Conservation (phyloP, 2,329 filamentous ascomycete genomes). For the Lecanicillium sp. region DNA sequence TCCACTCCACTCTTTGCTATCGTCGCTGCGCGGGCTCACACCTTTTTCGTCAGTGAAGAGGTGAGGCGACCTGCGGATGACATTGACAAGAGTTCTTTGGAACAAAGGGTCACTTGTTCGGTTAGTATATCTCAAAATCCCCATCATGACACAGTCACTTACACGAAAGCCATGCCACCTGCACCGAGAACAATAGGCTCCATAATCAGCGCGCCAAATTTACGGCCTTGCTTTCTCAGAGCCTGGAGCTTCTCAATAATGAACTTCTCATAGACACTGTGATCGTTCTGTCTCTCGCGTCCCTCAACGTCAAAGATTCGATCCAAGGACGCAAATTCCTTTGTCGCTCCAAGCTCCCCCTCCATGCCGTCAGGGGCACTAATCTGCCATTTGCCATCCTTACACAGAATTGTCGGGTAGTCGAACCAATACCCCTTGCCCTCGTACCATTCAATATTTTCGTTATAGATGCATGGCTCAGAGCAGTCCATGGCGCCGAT, state of each 20-base stretch:
- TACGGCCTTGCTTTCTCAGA: constrained; percentile 51
- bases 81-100: constrained; percentile 63
- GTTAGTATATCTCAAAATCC: not conserved
- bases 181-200: constrained; percentile 77
- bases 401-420: constrained; percentile 65
- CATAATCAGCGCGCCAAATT: constrained; percentile 71
- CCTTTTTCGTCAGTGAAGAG: constrained; percentile 40
- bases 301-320: constrained; percentile 55
- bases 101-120: constrained; percentile 67
- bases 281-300: constrained; percentile 39
- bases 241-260: constrained; percentile 49
- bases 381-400: constrained; percentile 60
- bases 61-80: constrained; percentile 54
- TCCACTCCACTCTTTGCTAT: constrained; percentile 54
- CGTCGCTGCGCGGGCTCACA: constrained; percentile 9
- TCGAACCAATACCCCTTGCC: constrained; percentile 78
- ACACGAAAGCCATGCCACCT: constrained; percentile 77
- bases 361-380: constrained; percentile 46
- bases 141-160: constrained; percentile 27
- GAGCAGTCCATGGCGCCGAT: constrained; percentile 84
- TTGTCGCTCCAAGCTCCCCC: constrained; percentile 36
- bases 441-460: constrained; percentile 81
- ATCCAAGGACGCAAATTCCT: constrained; percentile 41
- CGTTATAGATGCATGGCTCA: constrained; percentile 70
- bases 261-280: constrained; percentile 51